These are phyloP conservation scores for Coniosporium apollinis DNA, from an alignment of 495 filamentous ascomycete species.

Conservation along the genomic window DNA sequence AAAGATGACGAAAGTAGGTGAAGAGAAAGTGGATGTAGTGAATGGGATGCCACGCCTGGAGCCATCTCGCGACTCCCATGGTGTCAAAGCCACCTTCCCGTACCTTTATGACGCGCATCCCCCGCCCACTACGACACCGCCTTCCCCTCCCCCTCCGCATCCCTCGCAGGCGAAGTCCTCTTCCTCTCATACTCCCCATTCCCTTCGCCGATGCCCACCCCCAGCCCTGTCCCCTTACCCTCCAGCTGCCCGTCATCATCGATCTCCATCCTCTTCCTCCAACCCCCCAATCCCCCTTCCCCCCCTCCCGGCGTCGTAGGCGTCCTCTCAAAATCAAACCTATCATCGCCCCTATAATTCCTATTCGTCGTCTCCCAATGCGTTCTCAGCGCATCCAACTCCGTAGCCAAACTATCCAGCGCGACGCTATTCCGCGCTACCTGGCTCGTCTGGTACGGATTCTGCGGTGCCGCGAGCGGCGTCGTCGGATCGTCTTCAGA, in stretches of 20 bases:
- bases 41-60: too few relatives aligned
- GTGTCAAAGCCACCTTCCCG: too few relatives aligned
- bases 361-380: slow-evolving; percentile 96
- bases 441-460: slow-evolving; percentile 13
- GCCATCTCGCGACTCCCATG: too few relatives aligned
- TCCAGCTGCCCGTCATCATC: slow-evolving; percentile 4
- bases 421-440: slow-evolving; percentile 67
- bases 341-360: slow-evolving; percentile 73
- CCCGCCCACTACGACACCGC: background rate
- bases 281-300: slow-evolving; percentile 9
- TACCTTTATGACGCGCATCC: background rate
- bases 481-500: slow-evolving; percentile 9
- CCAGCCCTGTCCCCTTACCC: slow-evolving; percentile 1
- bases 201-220: too few relatives aligned
- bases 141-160: background rate
- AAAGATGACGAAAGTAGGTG: too few relatives aligned
- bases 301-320: slow-evolving; percentile 24
- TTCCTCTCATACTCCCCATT: too few relatives aligned
- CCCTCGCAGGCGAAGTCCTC: background rate
- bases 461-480: slow-evolving; percentile 12
- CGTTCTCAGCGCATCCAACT: slow-evolving; percentile 71
- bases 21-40: too few relatives aligned
- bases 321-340: slow-evolving; percentile 68
- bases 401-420: slow-evolving; percentile 75
- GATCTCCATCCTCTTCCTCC: slow-evolving; percentile 14